A percentile compares a stretch with the other conserved stretches of the same genome.
Conservation (phyloP, 192 early-diverging fungal genomes). For the Phlyctochytrium planicorne region DNA sequence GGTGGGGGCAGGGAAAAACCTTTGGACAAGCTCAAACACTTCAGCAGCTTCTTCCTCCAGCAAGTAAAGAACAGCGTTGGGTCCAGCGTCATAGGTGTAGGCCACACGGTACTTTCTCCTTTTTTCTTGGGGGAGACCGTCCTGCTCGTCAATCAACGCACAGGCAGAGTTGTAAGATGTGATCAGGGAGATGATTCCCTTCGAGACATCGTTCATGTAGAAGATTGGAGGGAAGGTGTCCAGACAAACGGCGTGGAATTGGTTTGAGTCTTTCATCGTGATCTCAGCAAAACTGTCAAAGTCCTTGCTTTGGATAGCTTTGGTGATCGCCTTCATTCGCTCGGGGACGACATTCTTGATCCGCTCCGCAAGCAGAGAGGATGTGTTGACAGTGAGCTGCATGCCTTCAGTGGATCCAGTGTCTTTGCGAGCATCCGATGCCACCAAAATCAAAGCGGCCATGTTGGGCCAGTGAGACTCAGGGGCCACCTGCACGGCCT, state of each 20-base stretch:
- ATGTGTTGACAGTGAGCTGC: slow-evolving; percentile 95
- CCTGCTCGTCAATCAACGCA: slow-evolving; percentile 2
- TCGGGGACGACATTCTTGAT: slow-evolving; percentile 82
- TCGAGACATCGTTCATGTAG: slow-evolving; percentile 95
- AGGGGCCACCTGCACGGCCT: slow-evolving; percentile 88
- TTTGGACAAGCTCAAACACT: slow-evolving; percentile 78
- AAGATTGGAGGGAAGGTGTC: slow-evolving; percentile 98
- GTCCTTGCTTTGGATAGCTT: slow-evolving; percentile 79
- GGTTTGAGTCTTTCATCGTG: slow-evolving; percentile 98
- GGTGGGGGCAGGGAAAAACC: slow-evolving; percentile 71
- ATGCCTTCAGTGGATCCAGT: slow-evolving; percentile 92
- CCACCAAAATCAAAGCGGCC: slow-evolving; percentile 91
- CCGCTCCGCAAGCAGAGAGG: slow-evolving; percentile 79
- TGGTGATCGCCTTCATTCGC: slow-evolving; percentile 85
- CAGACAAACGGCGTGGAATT: slow-evolving; percentile 98
- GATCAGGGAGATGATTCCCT: slow-evolving; percentile 80
- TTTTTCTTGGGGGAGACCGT: slow-evolving; percentile 11
- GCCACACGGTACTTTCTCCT: slow-evolving; percentile 71
- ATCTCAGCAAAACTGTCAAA: slow-evolving; percentile 91
- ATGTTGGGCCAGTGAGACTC: slow-evolving; percentile 95
- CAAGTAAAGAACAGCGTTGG: slow-evolving; percentile 96
- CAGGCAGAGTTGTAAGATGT: slow-evolving; percentile 77
- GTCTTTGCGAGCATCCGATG: slow-evolving; percentile 89
- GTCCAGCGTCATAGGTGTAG: slow-evolving; percentile 99
- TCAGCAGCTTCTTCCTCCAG: slow-evolving; percentile 76